Base-by-base conservation (phyloP, 805 yeast species). In the Saccharomycopsis olivae region DNA sequence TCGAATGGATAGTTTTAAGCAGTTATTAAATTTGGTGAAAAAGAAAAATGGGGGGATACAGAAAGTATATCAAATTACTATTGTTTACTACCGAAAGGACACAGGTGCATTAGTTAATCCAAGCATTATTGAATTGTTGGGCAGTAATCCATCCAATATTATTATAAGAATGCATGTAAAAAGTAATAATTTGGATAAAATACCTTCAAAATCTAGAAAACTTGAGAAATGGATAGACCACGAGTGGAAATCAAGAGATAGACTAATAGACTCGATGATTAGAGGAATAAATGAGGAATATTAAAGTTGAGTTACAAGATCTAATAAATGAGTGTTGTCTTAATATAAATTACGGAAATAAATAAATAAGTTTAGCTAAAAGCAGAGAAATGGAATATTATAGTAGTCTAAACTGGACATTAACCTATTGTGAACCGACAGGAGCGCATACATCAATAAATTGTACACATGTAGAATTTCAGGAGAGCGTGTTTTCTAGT, bases 181-280 rank as follows among this genome's bases (percentile, higher is more conserved):
- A 41, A 64, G 66, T 14, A 67, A 66, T 46, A 49, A 71, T 15
- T 51, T 73, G 14, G 50, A 62, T 11, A 59, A 75, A 39, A 56
- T 81, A 9, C 77, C 82, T 0, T 38, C 53, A 6, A 79, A 71
- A 47, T 62, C 75, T 20, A 59, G 65, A 35, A 73, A 71, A 47
- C 48, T 80, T 29, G 87, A 83, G 47, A 74, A 71, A 54, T 87
- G 92, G 83, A 57, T 87, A 5, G 96, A 87, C 54, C 61, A 61
- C 30, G 60, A 64, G 25, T 87, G 96, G 95, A 57, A 59, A 6
- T 73, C 69, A 29, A 85, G 84, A 53, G 95, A 87, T 52, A 62
- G 54, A 40, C 46, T 65, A 36, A 60, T 75, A 23, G 25, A 23
- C 10, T 8, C 6, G 6, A 23, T 23, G 25, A 10, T 8, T 23